Evolutionary conservation across 169 alveolate species (phyloP).

Genomic region (Babesia sp.): DNA sequence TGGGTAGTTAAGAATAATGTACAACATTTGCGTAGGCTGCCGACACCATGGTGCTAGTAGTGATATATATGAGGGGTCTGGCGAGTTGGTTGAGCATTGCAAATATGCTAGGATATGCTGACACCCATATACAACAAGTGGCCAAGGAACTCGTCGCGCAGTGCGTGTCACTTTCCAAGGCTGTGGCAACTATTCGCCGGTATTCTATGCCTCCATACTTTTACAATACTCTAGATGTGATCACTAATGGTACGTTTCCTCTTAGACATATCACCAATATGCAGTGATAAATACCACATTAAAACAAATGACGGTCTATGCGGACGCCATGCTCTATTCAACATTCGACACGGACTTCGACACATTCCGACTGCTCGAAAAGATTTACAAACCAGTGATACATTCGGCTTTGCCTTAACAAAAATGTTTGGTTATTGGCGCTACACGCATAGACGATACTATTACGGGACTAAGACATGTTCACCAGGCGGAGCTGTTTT

Average conservation of each 20-base stretch:
- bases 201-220: slow-evolving; percentile 41
- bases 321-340: slow-evolving; percentile 58
- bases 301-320: slow-evolving; percentile 52
- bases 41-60: slow-evolving; percentile 31
- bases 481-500: slow-evolving; percentile 34
- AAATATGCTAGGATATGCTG: slow-evolving; percentile 52
- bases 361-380: slow-evolving; percentile 58
- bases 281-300: slow-evolving; percentile 51
- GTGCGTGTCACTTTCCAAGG: slow-evolving; percentile 38
- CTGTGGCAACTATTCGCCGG: slow-evolving; percentile 19
- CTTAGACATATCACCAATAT: background rate
- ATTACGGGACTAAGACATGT: background rate
- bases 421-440: background rate
- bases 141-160: slow-evolving; percentile 55
- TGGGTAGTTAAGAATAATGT: background rate
- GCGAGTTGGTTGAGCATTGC: slow-evolving; percentile 65
- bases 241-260: slow-evolving; percentile 19
- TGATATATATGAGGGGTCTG: slow-evolving; percentile 52
- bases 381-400: slow-evolving; percentile 26
- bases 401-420: slow-evolving; percentile 9
- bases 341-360: slow-evolving; percentile 55
- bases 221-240: slow-evolving; percentile 34
- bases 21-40: background rate
- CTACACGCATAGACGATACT: background rate
- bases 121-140: slow-evolving; percentile 31